These are phyloP conservation scores for Fusarium bactridioides DNA, from an alignment of 2,329 filamentous ascomycete genomes.

Conservation along the genomic window DNA sequence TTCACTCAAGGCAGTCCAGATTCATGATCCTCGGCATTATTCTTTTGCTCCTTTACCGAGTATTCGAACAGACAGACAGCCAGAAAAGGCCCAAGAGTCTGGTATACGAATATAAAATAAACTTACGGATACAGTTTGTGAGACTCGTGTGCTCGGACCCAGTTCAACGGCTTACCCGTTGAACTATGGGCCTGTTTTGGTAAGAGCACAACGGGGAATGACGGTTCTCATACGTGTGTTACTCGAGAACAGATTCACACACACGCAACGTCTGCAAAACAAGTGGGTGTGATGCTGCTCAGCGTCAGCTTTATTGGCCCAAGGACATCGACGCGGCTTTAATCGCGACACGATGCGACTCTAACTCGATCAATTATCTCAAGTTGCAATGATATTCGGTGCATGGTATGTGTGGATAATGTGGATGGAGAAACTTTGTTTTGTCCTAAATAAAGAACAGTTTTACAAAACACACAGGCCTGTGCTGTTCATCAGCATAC, in stretches of 20 bases:
- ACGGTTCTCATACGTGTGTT: constrained; percentile 32
- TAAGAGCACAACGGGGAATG: constrained; percentile 21
- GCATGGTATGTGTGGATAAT: constrained; percentile 9
- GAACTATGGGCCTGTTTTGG: not conserved
- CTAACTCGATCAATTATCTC: constrained; percentile 10
- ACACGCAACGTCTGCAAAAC: constrained; percentile 22
- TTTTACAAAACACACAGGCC: not conserved
- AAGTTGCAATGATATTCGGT: not conserved
- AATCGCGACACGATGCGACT: constrained; percentile 16
- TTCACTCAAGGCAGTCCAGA: not conserved
- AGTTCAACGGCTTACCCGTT: constrained; percentile 18
- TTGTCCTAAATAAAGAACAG: constrained; percentile 14
- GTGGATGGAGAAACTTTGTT: constrained; percentile 20
- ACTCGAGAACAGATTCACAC: constrained; percentile 1
- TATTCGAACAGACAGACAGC: constrained; percentile 12
- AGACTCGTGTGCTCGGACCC: constrained; percentile 20
- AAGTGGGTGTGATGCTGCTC: constrained; percentile 1
- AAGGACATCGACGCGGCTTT: constrained; percentile 4
- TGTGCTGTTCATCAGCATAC: not conserved
- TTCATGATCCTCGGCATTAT: not conserved
- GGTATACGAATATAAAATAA: constrained; percentile 5
- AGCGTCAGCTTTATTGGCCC: constrained; percentile 6
- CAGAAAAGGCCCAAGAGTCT: constrained; percentile 20
- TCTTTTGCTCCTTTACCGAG: not conserved
- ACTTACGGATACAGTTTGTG: not conserved